Evolutionary conservation across 202 grass and related monocot species (phyloP), one percentile per base, ranked within the genome.

Genomic region (Panicum hallii): DNA sequence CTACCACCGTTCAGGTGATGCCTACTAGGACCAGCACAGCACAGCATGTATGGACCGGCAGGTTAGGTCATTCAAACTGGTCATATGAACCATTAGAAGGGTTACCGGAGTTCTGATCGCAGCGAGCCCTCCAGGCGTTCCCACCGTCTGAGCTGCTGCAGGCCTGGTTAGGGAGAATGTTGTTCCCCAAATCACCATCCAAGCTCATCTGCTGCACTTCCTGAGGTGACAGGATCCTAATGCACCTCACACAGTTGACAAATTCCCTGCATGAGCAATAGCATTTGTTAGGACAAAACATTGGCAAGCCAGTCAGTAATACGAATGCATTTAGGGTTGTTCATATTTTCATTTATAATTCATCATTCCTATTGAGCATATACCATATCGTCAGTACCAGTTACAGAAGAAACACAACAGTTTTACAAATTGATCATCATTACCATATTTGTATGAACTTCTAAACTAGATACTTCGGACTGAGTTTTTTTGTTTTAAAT

Each of bases 161-260:
- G 4, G 93, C 93, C 74, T 95, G 91, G 72, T 92, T 92, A 9
- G 90, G 83, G 67, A 75, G 72, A 54, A 92, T 79, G 41, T 28
- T 91, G 70, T 90, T 90, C 49, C 87, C 89, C 45, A 98, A 70
- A 79, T 95, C 95, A 44, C 89, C 95, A 47, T 98, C 95, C 85
- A 98, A 85, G 91, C 95, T 95, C 89, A 98, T 93, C 86, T 95
- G 95, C 62, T 95, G 93, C 20, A 98, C 95, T 90, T 98, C 95
- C 67, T 98, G 95, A 15, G 95, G 95, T 6, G 95, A 98, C 41
- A 98, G 72, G 78, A 98, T 98, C 79, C 88, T 92, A 63, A 98
- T 95, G 91, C 84, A 95, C 78, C 56, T 87, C 58, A 98, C 95
- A 72, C 95, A 98, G 45, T 90, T 89, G 23, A 98, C 95, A 84